Conservation (phyloP, 352 stramenopile genomes). For the Pythium apleroticum region DNA sequence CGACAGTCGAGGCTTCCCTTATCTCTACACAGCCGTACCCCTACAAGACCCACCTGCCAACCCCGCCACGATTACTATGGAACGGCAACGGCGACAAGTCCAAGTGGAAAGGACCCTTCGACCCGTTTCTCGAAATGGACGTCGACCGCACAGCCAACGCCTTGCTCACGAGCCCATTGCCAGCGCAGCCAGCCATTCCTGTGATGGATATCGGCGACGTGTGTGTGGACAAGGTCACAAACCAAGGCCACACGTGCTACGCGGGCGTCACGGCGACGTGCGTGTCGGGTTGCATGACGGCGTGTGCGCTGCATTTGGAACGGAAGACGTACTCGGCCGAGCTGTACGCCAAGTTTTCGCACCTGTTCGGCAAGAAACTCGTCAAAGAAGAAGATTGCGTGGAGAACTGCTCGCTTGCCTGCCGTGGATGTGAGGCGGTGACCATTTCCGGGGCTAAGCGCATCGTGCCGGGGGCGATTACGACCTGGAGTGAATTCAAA, state of each 20-base stretch:
- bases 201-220: conserved; percentile 41
- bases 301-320: conserved; percentile 46
- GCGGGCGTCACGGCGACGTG: conserved; percentile 41
- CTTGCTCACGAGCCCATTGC: conserved; percentile 28
- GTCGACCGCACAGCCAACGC: conserved; percentile 49
- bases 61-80: conserved; percentile 52
- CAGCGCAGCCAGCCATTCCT: conserved; percentile 16
- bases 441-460: conserved; percentile 47
- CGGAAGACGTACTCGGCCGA: conserved; percentile 42
- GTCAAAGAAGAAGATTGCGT: conserved; percentile 71
- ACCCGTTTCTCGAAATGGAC: conserved; percentile 62
- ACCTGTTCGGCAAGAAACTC: conserved; percentile 74
- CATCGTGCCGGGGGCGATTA: conserved; percentile 29
- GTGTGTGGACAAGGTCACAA: conserved; percentile 59
- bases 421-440: conserved; percentile 65
- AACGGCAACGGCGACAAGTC: conserved; percentile 55
- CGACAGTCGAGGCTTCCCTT: conserved; percentile 29
- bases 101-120: conserved; percentile 46
- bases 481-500: conserved; percentile 46
- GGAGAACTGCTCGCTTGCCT: conserved; percentile 56
- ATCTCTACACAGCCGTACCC: conserved; percentile 46
- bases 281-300: conserved; percentile 55
- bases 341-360: conserved; percentile 50
- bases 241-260: conserved; percentile 64
- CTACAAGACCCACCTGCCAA: conserved; percentile 37